These are phyloP conservation scores for Polysphondylium violaceum DNA, from an alignment of 78 protist genomes.

Conservation along the genomic window DNA sequence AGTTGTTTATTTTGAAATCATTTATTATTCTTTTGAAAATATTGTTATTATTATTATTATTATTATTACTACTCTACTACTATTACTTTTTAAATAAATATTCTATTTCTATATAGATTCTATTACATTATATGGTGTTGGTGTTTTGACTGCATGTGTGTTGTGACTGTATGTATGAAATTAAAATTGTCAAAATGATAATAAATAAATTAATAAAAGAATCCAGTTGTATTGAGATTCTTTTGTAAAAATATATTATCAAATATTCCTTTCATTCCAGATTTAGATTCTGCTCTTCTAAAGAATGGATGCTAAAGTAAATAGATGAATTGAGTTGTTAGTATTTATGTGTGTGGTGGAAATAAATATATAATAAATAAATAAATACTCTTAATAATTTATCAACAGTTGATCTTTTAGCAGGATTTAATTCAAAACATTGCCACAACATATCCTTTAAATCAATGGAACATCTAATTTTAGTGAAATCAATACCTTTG, in stretches of 20 bases:
- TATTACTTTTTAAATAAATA: too few relatives aligned
- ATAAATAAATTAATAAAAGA: conserved; percentile 24
- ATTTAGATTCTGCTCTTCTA: conserved; percentile 46
- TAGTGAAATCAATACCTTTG: conserved; percentile 49
- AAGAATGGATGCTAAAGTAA: conserved; percentile 63
- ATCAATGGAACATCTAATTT: conserved; percentile 60
- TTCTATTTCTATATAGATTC: too few relatives aligned
- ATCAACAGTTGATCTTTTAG: conserved; percentile 53
- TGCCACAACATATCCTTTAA: conserved; percentile 74
- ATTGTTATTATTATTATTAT: too few relatives aligned
- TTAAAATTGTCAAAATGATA: too few relatives aligned
- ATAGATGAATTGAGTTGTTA: not conserved
- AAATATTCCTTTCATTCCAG: conserved; percentile 55
- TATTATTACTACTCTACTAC: too few relatives aligned
- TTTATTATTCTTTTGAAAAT: too few relatives aligned
- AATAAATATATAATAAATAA: not conserved
- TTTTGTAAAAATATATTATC: conserved; percentile 38
- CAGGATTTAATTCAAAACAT: conserved; percentile 77
- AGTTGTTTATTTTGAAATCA: too few relatives aligned
- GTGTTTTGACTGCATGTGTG: too few relatives aligned
- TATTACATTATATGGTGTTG: too few relatives aligned
- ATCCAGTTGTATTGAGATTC: conserved; percentile 55
- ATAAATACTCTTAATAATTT: conserved; percentile 69
- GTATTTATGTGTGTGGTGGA: not conserved
- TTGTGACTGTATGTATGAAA: too few relatives aligned